Conservation (phyloP, 768 basidiomycete species). For the Clavulina sp. region DNA sequence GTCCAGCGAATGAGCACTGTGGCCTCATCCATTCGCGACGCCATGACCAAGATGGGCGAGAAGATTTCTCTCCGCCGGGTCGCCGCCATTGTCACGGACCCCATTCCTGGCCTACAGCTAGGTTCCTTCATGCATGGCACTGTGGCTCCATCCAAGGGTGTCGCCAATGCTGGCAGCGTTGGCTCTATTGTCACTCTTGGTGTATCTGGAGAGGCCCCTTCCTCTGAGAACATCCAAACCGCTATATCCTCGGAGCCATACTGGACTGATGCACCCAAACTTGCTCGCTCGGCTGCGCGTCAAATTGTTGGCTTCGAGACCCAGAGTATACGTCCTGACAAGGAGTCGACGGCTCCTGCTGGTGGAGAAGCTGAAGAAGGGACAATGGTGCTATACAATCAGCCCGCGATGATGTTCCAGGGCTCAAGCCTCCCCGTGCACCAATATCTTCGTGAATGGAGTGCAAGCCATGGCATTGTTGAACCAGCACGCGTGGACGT, state of each 20-base stretch:
- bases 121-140: conserved; percentile 47
- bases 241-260: background rate
- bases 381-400: background rate
- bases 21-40: conserved; percentile 42
- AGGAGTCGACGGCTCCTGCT: background rate
- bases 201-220: conserved; percentile 8
- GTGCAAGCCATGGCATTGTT: background rate
- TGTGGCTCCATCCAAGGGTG: conserved; percentile 21
- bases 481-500: background rate
- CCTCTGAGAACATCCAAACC: conserved; percentile 11
- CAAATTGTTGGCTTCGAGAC: conserved; percentile 79
- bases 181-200: conserved; percentile 1
- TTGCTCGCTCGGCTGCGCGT: conserved; percentile 62
- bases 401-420: background rate
- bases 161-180: conserved; percentile 14
- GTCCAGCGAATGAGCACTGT: conserved; percentile 22
- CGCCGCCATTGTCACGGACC: conserved; percentile 22
- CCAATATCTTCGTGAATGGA: background rate
- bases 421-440: background rate
- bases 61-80: conserved; percentile 57
- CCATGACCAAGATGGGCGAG: conserved; percentile 64
- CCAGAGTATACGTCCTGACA: conserved; percentile 21
- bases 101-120: conserved; percentile 29
- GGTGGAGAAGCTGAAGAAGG: background rate
- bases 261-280: conserved; percentile 29